Evolutionary conservation across 2,329 filamentous ascomycete genomes (phyloP).

Genomic region (Claviceps africana): DNA sequence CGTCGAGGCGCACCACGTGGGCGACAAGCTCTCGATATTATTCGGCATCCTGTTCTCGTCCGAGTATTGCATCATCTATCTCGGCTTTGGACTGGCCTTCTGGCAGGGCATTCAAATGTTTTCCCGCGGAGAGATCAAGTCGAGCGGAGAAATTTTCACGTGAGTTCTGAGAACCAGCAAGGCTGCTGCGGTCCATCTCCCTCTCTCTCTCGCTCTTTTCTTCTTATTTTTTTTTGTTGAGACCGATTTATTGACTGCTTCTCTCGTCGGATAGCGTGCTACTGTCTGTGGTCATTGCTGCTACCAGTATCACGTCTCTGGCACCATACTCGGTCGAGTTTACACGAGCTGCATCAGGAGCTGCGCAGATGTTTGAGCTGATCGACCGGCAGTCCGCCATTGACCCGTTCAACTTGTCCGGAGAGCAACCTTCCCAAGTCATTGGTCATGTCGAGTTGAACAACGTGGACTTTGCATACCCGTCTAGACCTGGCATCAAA

Average conservation of each 20-base stretch:
- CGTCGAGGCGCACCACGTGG: conserved; percentile 20
- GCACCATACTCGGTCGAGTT: conserved; percentile 25
- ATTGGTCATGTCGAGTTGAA: conserved; percentile 23
- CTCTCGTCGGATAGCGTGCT: conserved; percentile 17
- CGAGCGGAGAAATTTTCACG: conserved; percentile 26
- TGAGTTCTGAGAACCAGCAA: conserved; percentile 8
- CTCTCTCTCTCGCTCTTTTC: too few species aligned
- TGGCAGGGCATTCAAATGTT: conserved; percentile 30
- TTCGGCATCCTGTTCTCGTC: conserved; percentile 24
- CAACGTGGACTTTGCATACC: conserved; percentile 31
- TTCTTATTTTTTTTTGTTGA: neutral
- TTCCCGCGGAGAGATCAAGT: conserved; percentile 17
- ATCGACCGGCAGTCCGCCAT: neutral
- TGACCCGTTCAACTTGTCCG: conserved; percentile 16
- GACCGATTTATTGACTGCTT: neutral
- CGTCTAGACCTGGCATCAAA: conserved; percentile 25
- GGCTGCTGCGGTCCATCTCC: neutral
- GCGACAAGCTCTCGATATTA: conserved; percentile 24
- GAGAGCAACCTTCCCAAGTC: conserved; percentile 9
- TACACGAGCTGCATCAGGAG: conserved; percentile 22
- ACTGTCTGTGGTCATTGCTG: conserved; percentile 24
- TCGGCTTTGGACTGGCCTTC: conserved; percentile 28
- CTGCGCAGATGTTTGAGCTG: conserved; percentile 7
- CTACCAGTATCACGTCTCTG: conserved; percentile 21
- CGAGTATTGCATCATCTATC: conserved; percentile 27